Conservation (phyloP, 768 basidiomycete species). For the Hygrophoropsis aurantiaca region DNA sequence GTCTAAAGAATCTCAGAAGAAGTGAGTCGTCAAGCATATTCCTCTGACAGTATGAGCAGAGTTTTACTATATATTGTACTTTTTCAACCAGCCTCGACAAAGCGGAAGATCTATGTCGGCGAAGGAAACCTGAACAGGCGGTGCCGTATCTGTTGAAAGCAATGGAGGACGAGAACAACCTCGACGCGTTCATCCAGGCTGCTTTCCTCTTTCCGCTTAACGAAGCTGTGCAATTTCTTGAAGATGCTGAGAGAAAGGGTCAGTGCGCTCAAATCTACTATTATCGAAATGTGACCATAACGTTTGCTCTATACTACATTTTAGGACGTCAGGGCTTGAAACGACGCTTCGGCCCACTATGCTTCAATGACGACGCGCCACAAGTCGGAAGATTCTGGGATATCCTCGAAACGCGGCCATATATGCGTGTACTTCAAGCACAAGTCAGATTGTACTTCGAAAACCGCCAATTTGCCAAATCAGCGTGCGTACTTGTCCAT, state of each 20-base stretch:
- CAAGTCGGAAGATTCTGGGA: slow-evolving; percentile 38
- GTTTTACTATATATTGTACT: background rate
- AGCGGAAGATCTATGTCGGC: slow-evolving; percentile 34
- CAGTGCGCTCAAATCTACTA: background rate
- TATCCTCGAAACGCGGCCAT: slow-evolving; percentile 41
- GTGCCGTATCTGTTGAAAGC: slow-evolving; percentile 40
- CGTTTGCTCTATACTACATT: background rate
- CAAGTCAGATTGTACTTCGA: slow-evolving; percentile 36
- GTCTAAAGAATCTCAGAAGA: slow-evolving; percentile 25
- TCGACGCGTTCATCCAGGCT: slow-evolving; percentile 39
- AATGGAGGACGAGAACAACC: slow-evolving; percentile 38
- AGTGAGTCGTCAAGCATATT: slow-evolving; percentile 14
- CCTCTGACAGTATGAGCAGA: background rate
- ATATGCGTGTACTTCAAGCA: slow-evolving; percentile 44
- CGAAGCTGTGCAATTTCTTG: slow-evolving; percentile 24
- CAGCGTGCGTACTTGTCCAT: slow-evolving; percentile 40
- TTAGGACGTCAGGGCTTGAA: slow-evolving; percentile 30
- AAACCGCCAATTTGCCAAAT: slow-evolving; percentile 28
- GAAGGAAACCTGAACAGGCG: slow-evolving; percentile 32
- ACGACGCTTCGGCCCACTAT: slow-evolving; percentile 27
- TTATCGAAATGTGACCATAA: background rate
- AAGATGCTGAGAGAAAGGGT: slow-evolving; percentile 25
- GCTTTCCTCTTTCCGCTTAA: slow-evolving; percentile 34
- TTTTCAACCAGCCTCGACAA: slow-evolving; percentile 30
- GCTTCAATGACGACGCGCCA: slow-evolving; percentile 38